Evolutionary conservation across 768 basidiomycete genomes (phyloP).

Genomic region (Pisolithus tinctorius): DNA sequence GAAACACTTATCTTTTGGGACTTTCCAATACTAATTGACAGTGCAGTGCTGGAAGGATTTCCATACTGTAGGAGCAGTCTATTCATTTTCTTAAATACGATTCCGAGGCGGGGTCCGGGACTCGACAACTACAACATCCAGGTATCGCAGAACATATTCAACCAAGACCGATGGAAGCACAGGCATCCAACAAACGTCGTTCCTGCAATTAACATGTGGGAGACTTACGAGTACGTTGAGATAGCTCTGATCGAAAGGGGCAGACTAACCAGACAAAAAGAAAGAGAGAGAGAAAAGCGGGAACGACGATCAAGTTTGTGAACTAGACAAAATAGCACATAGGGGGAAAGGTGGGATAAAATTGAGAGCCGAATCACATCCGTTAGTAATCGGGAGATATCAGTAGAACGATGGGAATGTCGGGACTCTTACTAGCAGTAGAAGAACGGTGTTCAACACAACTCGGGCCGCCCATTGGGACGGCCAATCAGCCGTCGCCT

Average conservation of each 20-base stretch:
- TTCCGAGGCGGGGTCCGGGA: slow-evolving; percentile 19
- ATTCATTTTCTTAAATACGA: slow-evolving; percentile 1
- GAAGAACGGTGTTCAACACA: slow-evolving; percentile 18
- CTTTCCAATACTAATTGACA: not conserved
- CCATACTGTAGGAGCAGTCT: not conserved
- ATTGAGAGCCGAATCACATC: not conserved
- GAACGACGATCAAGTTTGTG: slow-evolving; percentile 1
- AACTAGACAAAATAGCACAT: slow-evolving; percentile 14
- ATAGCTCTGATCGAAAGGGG: slow-evolving; percentile 3
- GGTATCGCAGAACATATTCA: slow-evolving; percentile 29
- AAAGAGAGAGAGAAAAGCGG: not conserved
- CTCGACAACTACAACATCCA: slow-evolving; percentile 32
- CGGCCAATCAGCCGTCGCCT: not conserved
- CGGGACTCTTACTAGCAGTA: not conserved
- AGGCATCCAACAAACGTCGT: slow-evolving; percentile 11
- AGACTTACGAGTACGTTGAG: slow-evolving; percentile 19
- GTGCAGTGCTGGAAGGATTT: no score
- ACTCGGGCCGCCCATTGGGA: not conserved
- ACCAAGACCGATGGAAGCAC: slow-evolving; percentile 16
- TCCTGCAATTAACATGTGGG: slow-evolving; percentile 17
- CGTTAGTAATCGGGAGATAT: slow-evolving; percentile 8
- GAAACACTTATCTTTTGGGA: not conserved
- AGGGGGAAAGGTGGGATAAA: slow-evolving; percentile 4
- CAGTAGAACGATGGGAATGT: slow-evolving; percentile 2
- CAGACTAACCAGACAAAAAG: not conserved